Evolutionary conservation across 257 asterid genomes (phyloP).

Genomic region (Gentiana macrophylla): DNA sequence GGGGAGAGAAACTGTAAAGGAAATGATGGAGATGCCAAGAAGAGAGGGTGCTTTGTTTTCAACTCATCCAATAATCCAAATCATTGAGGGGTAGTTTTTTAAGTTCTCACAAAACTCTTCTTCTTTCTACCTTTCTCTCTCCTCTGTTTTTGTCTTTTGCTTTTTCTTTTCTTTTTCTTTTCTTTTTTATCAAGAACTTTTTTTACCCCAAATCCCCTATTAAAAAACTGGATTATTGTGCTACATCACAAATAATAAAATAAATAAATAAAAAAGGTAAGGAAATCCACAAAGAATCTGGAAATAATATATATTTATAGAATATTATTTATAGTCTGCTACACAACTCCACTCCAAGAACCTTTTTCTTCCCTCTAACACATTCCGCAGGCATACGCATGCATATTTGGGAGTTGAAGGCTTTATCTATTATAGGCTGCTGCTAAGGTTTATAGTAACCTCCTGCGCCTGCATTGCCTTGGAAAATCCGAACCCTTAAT

Average conservation of each 20-base stretch:
- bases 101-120: constrained; percentile 14
- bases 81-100: constrained; percentile 17
- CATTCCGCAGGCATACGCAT: constrained; percentile 29
- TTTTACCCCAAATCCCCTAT: too few relatives aligned
- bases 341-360: too few relatives aligned
- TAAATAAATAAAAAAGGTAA: background rate
- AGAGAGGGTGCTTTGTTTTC: constrained; percentile 32
- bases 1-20: constrained; percentile 24
- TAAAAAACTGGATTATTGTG: too few relatives aligned
- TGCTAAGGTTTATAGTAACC: constrained; percentile 11
- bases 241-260: background rate
- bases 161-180: constrained; percentile 14
- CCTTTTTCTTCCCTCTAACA: constrained; percentile 11
- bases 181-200: too few relatives aligned
- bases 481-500: constrained; percentile 8
- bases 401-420: constrained; percentile 25
- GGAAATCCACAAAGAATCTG: constrained; percentile 1
- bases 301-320: constrained; percentile 12
- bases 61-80: constrained; percentile 47
- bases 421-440: constrained; percentile 16
- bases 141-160: constrained; percentile 38
- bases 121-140: constrained; percentile 6
- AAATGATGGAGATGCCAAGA: constrained; percentile 52
- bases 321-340: too few relatives aligned
- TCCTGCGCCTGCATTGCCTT: constrained; percentile 6